Conservation (phyloP, 495 filamentous ascomycete genomes). For the Lophiotrema nucula region DNA sequence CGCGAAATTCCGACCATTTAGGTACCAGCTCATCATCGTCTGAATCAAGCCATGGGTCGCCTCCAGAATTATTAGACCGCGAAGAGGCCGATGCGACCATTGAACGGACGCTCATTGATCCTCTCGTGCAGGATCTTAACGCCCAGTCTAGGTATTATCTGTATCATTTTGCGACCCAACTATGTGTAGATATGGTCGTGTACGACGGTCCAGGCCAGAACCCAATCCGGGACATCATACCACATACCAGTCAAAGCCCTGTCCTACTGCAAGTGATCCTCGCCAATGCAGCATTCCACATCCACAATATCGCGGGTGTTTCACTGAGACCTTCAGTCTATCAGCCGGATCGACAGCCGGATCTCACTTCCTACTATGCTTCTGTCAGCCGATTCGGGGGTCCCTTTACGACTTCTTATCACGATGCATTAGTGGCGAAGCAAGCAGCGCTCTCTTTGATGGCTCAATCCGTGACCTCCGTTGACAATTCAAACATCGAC, state of each 20-base stretch:
- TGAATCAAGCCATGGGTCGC: not conserved
- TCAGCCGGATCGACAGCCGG: constrained; percentile 16
- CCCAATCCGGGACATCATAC: constrained; percentile 30
- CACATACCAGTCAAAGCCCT: constrained; percentile 10
- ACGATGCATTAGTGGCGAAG: constrained; percentile 26
- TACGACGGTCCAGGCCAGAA: constrained; percentile 25
- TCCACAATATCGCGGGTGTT: constrained; percentile 23
- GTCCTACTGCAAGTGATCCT: constrained; percentile 28
- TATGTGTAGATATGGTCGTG: constrained; percentile 27
- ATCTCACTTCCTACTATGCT: constrained; percentile 16
- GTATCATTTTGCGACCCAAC: constrained; percentile 25
- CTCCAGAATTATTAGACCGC: not conserved
- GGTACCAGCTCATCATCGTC: not conserved
- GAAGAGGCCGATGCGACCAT: not conserved
- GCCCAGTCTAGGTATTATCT: constrained; percentile 21
- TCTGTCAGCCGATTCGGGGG: constrained; percentile 17
- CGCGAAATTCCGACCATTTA: not conserved
- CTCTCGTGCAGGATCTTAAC: constrained; percentile 20
- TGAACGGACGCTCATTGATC: constrained; percentile 10
- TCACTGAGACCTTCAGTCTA: not conserved
- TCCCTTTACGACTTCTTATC: constrained; percentile 15
- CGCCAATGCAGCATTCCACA: constrained; percentile 30
- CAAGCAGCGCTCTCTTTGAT: constrained; percentile 21
- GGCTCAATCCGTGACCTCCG: constrained; percentile 7
- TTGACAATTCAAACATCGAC: constrained; percentile 24